Percentiles rank a stretch among this genome's conserved stretches.
These are phyloP conservation scores for Teunomyces funiuensis DNA, from an alignment of 805 yeast genomes.

Conservation along the genomic window DNA sequence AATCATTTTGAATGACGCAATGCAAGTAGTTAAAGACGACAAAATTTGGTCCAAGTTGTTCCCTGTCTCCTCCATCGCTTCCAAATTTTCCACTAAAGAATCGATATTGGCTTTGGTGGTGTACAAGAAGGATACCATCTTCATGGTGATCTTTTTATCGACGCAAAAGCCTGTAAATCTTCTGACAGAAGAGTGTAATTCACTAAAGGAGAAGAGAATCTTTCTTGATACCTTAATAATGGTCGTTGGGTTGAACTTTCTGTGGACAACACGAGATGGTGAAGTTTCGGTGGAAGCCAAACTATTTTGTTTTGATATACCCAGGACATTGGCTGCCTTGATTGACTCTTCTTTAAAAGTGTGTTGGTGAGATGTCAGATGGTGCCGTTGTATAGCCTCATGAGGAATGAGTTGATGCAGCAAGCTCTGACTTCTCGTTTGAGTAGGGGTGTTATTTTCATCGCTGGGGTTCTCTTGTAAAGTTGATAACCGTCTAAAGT, in stretches of 20 bases:
- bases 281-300: conserved; percentile 9
- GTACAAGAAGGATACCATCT: conserved; percentile 51
- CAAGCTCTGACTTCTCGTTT: background rate
- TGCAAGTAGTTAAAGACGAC: conserved; percentile 31
- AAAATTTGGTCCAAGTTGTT: conserved; percentile 30
- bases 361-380: conserved; percentile 7
- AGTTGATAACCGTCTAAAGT: conserved; percentile 63
- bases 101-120: conserved; percentile 56
- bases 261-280: conserved; percentile 12
- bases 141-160: conserved; percentile 54
- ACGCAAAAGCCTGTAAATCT: conserved; percentile 57
- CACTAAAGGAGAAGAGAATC: conserved; percentile 60
- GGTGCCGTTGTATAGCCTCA: conserved; percentile 7
- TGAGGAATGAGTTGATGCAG: background rate
- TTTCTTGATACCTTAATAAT: conserved; percentile 55
- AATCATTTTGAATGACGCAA: conserved; percentile 51
- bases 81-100: conserved; percentile 55
- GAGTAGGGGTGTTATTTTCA: conserved; percentile 12
- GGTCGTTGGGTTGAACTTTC: conserved; percentile 12
- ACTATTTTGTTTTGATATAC: conserved; percentile 6
- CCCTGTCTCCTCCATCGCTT: conserved; percentile 45
- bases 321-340: conserved; percentile 2
- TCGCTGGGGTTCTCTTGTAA: conserved; percentile 51
- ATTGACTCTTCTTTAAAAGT: background rate
- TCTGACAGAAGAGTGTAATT: conserved; percentile 59